Percentiles rank a stretch among this genome's conserved stretches.
These are phyloP conservation scores for Colletotrichum tropicicola DNA, from an alignment of 2,329 filamentous ascomycete species.

Conservation along the genomic window DNA sequence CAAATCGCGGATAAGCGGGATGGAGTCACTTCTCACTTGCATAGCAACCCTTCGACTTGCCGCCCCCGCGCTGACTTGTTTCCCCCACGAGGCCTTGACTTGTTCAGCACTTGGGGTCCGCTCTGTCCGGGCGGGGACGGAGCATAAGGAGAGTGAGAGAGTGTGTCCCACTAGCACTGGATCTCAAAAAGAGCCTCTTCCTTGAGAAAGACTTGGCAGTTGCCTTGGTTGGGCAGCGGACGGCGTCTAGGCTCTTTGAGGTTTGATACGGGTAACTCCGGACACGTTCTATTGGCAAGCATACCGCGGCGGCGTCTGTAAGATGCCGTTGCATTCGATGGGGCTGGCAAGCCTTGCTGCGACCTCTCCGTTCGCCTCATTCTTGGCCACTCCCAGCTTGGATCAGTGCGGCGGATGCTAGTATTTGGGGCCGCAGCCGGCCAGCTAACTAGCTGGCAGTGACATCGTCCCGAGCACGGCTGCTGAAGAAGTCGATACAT, in stretches of 20 bases:
- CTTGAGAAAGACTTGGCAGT: background rate
- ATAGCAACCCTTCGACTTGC: constrained; percentile 2
- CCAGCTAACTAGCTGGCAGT: background rate
- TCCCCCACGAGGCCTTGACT: background rate
- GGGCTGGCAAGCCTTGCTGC: background rate
- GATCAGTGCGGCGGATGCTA: too few species aligned
- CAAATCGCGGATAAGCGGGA: background rate
- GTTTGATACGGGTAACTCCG: background rate
- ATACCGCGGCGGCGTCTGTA: constrained; percentile 13
- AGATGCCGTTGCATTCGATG: constrained; percentile 4
- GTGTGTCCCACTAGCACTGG: background rate
- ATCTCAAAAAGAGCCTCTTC: background rate
- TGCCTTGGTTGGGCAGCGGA: background rate
- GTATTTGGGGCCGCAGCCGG: too few species aligned
- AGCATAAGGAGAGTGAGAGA: too few species aligned
- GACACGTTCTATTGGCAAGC: constrained; percentile 1
- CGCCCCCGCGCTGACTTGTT: constrained; percentile 1
- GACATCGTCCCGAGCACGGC: constrained; percentile 3
- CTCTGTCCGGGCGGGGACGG: background rate
- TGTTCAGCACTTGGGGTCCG: background rate
- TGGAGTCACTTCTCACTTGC: constrained; percentile 11
- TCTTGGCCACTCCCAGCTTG: background rate
- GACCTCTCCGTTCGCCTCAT: background rate
- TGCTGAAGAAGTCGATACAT: constrained; percentile 10
- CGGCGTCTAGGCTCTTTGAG: background rate